Evolutionary conservation across 257 asterid genomes (phyloP), one percentile per base, ranked within the genome.

Genomic region (Fraxinus cuspidata): DNA sequence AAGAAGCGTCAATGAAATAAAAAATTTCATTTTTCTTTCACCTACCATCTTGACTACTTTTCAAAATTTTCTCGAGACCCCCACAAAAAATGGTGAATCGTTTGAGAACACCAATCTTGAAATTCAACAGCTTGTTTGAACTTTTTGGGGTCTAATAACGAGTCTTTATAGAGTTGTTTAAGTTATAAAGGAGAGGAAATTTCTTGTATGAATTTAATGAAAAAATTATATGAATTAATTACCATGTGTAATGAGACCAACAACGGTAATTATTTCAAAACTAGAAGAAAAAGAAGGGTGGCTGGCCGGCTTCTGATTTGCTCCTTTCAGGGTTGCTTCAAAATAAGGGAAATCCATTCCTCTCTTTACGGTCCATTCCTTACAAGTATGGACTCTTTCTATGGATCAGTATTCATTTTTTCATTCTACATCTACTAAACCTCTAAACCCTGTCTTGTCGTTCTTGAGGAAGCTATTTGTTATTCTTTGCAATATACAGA

Each of bases 341-440:
- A 81, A 84, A 42, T 37, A 72, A 77, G 88, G 82, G 25, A 78
- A 63, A 71, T 49, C 72, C 77, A 21, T 34, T 75, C 92, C 94
- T 85, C 89, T 81, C 89, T 90, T 92, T 80, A 88, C 89, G 89
- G 91, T 90, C 96, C 87, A 93, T 93, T 88, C 89, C 89, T 90
- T 85, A 53, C 78, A 81, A 89, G 79, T 72, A 67, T 87, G 90
- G 86, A 75, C 77, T 84, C 87, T 77, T 32, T 37, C 73, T 74
- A n/a, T 71, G 80, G 81, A 51, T 70, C 76, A 73, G 81, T 78
- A 42, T 68, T 25, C 34, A 63, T 27, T 9, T 63, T 12, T 63
- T 21, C 29, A 4, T 58, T 58, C 66, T 58, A 58, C 66, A 21
- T n/a, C 5, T 56, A 21, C 29, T 56, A 21, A 56, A 56, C 66